phyloP scores from a whole-genome alignment of 1,284 basidiomycete genomes.

The Caloboletus inedulis region DNA sequence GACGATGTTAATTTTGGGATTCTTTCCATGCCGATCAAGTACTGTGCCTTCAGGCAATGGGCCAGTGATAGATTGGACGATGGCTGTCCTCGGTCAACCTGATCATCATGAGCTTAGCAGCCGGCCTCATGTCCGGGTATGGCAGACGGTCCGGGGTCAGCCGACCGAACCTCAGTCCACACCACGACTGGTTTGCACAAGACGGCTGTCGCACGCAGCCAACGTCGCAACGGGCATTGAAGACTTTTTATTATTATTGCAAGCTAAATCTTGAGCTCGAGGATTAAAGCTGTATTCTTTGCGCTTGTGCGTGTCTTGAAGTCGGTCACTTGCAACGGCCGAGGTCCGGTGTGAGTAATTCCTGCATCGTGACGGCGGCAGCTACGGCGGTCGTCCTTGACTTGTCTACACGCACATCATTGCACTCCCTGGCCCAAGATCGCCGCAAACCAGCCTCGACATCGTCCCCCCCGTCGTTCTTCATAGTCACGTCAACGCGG shows the following conservation, averaged over 20 bases:
- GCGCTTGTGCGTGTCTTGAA: too few relatives aligned
- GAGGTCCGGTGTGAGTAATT: constrained; percentile 12
- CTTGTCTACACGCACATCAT: constrained; percentile 6
- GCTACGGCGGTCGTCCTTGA: neutral
- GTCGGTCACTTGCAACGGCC: neutral
- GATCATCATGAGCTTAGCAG: neutral
- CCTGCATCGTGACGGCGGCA: neutral
- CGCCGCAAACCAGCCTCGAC: neutral
- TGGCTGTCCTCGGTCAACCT: constrained; percentile 1
- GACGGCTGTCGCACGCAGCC: neutral
- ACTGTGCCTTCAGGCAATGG: neutral
- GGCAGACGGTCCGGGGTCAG: neutral
- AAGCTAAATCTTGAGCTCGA: neutral
- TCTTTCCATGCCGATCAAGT: constrained; percentile 18
- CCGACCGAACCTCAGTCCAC: neutral
- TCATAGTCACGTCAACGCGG: neutral
- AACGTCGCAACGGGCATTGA: too few relatives aligned
- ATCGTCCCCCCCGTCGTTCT: constrained; percentile 5
- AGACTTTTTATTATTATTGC: neutral
- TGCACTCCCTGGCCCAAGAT: neutral
- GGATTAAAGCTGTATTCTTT: neutral
- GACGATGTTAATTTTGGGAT: constrained; percentile 50
- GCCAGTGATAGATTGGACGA: neutral
- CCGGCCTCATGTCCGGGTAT: neutral
- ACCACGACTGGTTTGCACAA: neutral